phyloP scores from a whole-genome alignment of 116 monocot genomes.

The Papilionanthe hybrid region DNA sequence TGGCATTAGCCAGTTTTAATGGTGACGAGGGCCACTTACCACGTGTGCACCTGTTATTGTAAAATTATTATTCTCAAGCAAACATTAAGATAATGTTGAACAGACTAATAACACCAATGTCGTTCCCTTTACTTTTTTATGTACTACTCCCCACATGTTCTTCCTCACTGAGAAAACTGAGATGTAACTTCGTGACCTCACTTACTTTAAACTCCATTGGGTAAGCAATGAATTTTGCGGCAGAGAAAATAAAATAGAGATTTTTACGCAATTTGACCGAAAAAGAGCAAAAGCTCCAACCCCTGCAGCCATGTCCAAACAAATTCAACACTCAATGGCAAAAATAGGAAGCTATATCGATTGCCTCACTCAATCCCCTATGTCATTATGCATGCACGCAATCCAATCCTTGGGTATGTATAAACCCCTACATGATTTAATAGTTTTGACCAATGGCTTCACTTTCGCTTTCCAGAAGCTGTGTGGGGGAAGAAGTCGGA shows the following conservation, averaged over 20 bases:
- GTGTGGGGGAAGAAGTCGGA: neutral
- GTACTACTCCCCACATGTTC: too few species aligned
- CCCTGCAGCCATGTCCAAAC: neutral
- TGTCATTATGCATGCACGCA: neutral
- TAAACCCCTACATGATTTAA: too few species aligned
- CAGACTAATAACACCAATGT: neutral
- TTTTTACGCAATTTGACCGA: neutral
- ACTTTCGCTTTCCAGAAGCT: slow-evolving; percentile 5
- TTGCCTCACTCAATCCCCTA: neutral
- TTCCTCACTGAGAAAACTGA: neutral
- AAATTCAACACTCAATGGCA: neutral
- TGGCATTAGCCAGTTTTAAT: too few species aligned
- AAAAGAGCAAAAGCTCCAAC: neutral
- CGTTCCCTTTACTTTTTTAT: too few species aligned
- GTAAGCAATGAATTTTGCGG: neutral
- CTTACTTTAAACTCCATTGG: neutral
- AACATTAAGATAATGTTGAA: neutral
- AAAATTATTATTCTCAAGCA: slow-evolving; percentile 2
- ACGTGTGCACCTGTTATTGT: too few species aligned
- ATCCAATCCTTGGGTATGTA: neutral
- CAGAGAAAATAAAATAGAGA: neutral
- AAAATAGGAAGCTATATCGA: neutral
- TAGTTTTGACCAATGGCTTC: slow-evolving; percentile 2
- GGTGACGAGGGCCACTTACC: too few species aligned
- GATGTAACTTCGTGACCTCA: neutral